Base-by-base conservation (phyloP, 306 rosid species). In the Cicer yamashitae region DNA sequence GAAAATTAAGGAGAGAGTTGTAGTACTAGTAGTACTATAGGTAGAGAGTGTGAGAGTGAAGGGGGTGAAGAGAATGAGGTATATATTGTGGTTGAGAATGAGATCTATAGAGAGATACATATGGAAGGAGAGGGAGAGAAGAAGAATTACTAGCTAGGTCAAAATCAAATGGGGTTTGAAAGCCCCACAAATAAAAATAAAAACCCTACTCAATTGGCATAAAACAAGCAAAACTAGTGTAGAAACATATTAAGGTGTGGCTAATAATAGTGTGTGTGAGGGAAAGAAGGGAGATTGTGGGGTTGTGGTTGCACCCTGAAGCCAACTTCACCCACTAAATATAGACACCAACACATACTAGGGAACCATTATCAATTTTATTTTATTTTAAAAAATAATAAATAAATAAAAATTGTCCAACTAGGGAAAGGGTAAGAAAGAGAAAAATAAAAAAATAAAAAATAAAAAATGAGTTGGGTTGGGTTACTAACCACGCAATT, bases 401-500 rank as follows among this genome's bases (percentile, higher is more conserved):
- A 22, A 22, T 1, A 22, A 22, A 22, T 1, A 22, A 22, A 22
- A 22, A 22, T 22, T 1, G 30, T 22, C 30, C 30, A 22, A 51
- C 15, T 57, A 14, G 66, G 45, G 71, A 54, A 69, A 75, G 56
- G 3, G 25, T 1, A 22, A 78, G 69, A 67, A 17, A 82, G 73
- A 80, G 70, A 14, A 14, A 51, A 7, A 22, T 22, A 22, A 22
- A 22, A 22, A 22, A 22, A 22, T 22, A 22, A 22, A 22, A 22
- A 22, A 22, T 22, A 22, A 22, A 22, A 22, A 22, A 22, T 22
- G 30, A 22, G 10, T 57, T 20, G 61, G 62, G 68, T 84, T 67
- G 87, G 90, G 86, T 75, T 89, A 84, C 45, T 82, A 77, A 87
- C 89, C 94, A 91, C 88, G 94, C 93, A 87, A 91, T 88, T 94